A percentile compares a stretch with the other conserved stretches of the same genome.
These are phyloP conservation scores for Trichophyton schoenleinii DNA, from an alignment of 2,329 filamentous ascomycete species.

Conservation along the genomic window DNA sequence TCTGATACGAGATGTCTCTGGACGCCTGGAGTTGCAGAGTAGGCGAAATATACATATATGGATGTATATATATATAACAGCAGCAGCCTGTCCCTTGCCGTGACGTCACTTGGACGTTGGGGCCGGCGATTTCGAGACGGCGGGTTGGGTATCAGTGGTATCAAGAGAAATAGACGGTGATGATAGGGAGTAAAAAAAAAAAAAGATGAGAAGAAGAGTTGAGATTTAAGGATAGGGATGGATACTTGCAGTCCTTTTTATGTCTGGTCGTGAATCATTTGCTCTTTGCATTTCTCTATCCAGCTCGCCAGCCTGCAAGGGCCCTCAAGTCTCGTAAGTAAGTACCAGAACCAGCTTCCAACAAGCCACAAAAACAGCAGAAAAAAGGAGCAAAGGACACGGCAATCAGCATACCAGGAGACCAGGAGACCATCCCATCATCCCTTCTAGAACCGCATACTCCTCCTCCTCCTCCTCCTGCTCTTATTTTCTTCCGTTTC, in stretches of 20 bases:
- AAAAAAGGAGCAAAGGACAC: background rate
- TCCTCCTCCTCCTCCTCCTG: background rate
- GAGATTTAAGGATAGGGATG: background rate
- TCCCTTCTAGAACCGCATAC: background rate
- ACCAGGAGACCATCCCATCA: background rate
- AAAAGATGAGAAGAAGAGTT: background rate
- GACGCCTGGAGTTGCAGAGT: too few relatives aligned
- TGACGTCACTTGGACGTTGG: too few relatives aligned
- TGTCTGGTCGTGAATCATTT: background rate
- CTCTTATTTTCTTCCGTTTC: background rate
- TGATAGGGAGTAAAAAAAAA: background rate
- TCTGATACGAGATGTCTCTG: too few relatives aligned
- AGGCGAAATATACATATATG: too few relatives aligned
- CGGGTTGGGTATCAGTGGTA: too few relatives aligned
- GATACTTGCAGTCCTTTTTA: background rate
- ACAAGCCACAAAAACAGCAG: background rate
- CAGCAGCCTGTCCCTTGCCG: too few relatives aligned
- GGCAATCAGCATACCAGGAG: too few relatives aligned
- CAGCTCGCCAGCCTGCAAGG: background rate
- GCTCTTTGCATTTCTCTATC: background rate
- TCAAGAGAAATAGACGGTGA: too few relatives aligned
- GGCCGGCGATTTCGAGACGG: too few relatives aligned
- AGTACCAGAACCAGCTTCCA: background rate
- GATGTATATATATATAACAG: too few relatives aligned
- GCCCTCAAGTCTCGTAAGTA: background rate